phyloP scores from a whole-genome alignment of 441 rosid genomes.

The Euphorbia schlechtendalii region DNA sequence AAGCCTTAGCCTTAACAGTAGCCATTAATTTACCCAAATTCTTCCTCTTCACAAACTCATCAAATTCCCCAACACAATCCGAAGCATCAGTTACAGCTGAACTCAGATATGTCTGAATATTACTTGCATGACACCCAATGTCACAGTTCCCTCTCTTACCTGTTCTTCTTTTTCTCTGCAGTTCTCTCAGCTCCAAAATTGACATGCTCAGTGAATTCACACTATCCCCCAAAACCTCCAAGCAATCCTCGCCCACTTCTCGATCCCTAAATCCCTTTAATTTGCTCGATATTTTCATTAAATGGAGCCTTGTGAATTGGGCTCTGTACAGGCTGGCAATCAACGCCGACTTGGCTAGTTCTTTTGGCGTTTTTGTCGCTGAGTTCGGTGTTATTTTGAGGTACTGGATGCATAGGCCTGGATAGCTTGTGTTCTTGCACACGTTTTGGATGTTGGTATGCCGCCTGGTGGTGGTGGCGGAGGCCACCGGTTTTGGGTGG shows the following conservation, averaged over 20 bases:
- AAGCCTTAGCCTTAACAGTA: not conserved
- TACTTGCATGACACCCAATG: not conserved
- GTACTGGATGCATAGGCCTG: slow-evolving; percentile 5
- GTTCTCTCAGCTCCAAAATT: not conserved
- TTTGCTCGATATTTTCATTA: not conserved
- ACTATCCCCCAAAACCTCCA: not conserved
- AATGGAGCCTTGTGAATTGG: not conserved
- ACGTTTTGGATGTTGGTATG: not conserved
- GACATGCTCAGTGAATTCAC: not conserved
- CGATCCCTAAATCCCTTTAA: not conserved
- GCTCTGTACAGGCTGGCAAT: not conserved
- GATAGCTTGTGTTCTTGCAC: slow-evolving; percentile 1
- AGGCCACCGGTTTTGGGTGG: not conserved
- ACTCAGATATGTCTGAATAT: slow-evolving; percentile 5
- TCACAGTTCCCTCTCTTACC: not conserved
- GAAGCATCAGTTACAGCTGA: slow-evolving; percentile 2
- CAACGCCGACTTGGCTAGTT: not conserved
- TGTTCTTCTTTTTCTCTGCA: not conserved
- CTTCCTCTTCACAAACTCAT: not conserved
- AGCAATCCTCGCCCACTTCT: not conserved
- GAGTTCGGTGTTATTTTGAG: not conserved
- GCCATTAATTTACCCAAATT: not conserved
- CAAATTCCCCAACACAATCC: not conserved
- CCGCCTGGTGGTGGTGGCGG: not conserved
- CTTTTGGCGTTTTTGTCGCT: not conserved